Evolutionary conservation across 2,329 filamentous ascomycete genomes (phyloP).

Genomic region (Beauveria australis): DNA sequence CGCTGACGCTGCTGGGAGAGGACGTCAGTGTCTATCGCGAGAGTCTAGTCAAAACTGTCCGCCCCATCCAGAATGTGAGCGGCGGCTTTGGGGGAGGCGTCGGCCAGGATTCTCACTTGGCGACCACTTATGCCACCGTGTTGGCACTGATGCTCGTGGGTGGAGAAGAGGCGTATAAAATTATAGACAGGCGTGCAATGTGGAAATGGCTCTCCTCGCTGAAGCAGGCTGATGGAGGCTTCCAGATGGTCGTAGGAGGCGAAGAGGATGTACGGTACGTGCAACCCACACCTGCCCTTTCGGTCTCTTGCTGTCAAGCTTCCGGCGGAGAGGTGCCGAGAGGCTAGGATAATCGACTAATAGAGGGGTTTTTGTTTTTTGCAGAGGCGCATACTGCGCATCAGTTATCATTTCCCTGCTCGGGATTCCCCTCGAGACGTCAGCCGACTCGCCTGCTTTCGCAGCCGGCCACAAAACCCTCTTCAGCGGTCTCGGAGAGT

Average conservation of each 20-base stretch:
- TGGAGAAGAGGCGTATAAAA: conserved; percentile 61
- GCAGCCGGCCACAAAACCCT: conserved; percentile 55
- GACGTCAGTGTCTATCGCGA: conserved; percentile 61
- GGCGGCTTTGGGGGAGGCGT: conserved; percentile 94
- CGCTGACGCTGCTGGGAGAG: conserved; percentile 66
- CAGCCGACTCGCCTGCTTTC: conserved; percentile 61
- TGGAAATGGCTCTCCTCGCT: conserved; percentile 84
- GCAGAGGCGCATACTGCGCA: conserved; percentile 83
- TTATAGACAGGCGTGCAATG: conserved; percentile 75
- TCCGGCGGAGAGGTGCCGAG: neutral
- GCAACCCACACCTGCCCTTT: neutral
- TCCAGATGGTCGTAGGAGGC: conserved; percentile 75
- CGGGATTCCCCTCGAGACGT: conserved; percentile 71
- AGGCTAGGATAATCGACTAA: neutral
- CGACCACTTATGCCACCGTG: conserved; percentile 77
- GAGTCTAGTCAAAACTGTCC: conserved; percentile 65
- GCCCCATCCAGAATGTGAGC: conserved; percentile 68
- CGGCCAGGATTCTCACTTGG: conserved; percentile 81
- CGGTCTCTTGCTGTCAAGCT: neutral
- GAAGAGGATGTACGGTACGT: conserved; percentile 84
- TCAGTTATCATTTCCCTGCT: conserved; percentile 77
- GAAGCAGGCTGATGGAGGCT: conserved; percentile 85
- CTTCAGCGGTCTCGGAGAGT: conserved; percentile 66
- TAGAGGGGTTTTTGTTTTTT: conserved; percentile 14
- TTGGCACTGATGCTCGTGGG: conserved; percentile 73